These are phyloP conservation scores for Plectosphaerella plurivora DNA, from an alignment of 2,329 filamentous ascomycete genomes.

Conservation along the genomic window DNA sequence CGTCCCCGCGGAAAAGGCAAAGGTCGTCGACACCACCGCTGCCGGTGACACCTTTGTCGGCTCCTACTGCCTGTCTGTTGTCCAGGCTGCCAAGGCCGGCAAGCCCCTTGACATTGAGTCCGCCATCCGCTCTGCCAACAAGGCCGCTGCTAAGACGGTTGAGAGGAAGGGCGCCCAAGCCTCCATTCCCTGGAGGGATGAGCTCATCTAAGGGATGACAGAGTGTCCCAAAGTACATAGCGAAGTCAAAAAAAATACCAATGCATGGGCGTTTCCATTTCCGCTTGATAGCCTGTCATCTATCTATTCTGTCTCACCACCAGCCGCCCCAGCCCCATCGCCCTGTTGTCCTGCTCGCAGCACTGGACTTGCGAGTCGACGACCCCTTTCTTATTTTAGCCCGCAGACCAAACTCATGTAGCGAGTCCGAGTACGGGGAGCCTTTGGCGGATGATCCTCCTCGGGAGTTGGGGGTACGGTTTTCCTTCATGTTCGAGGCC, in stretches of 20 bases:
- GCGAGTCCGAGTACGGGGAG: neutral
- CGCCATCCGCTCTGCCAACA: constrained; percentile 51
- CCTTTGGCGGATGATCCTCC: neutral
- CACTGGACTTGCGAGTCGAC: neutral
- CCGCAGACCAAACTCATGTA: neutral
- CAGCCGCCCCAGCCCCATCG: constrained; percentile 11
- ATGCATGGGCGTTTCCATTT: neutral
- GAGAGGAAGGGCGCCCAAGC: constrained; percentile 35
- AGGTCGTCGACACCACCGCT: constrained; percentile 86
- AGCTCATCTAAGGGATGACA: constrained; percentile 19
- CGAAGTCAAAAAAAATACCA: neutral
- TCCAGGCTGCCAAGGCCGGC: constrained; percentile 31
- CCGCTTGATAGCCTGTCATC: neutral
- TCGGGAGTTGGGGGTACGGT: neutral
- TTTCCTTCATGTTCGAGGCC: neutral
- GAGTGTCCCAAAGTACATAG: neutral
- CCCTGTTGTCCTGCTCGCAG: neutral
- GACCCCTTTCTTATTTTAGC: neutral
- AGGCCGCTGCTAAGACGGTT: constrained; percentile 36
- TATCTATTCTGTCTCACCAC: neutral
- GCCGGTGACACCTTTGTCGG: constrained; percentile 95
- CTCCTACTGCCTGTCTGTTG: constrained; percentile 72
- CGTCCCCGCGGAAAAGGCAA: constrained; percentile 62
- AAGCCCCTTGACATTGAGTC: constrained; percentile 48
- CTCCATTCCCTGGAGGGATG: constrained; percentile 40